Conservation (phyloP, 768 basidiomycete species). For the Panaeolus papilionaceus region DNA sequence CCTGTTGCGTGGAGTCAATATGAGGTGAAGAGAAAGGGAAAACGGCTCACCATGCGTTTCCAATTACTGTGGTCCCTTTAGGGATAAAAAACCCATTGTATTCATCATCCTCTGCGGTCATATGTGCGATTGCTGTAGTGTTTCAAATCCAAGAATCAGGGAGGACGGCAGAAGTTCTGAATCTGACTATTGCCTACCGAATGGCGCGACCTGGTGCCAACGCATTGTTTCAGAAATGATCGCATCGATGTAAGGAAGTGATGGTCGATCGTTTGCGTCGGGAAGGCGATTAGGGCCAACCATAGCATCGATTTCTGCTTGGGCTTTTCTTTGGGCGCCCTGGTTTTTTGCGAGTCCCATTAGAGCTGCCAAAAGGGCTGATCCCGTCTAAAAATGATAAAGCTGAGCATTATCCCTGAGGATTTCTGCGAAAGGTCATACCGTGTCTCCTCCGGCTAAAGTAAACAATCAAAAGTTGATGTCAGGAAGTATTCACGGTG, state of each 20-base stretch:
- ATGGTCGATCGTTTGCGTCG: slow-evolving; percentile 43
- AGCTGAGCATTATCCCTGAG: too few relatives aligned
- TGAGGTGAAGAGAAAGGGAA: background rate
- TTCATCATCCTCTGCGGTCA: slow-evolving; percentile 49
- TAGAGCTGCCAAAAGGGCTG: slow-evolving; percentile 51
- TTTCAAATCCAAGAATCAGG: background rate
- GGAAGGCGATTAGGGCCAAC: slow-evolving; percentile 47
- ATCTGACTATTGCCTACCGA: slow-evolving; percentile 34
- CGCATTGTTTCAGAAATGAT: slow-evolving; percentile 53
- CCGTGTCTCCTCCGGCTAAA: slow-evolving; percentile 48
- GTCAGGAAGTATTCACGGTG: slow-evolving; percentile 24
- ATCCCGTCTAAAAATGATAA: slow-evolving; percentile 57
- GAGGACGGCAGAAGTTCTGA: too few relatives aligned
- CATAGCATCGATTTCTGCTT: slow-evolving; percentile 56
- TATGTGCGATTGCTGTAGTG: slow-evolving; percentile 49
- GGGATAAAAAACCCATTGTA: slow-evolving; percentile 52
- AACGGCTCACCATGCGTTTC: slow-evolving; percentile 49
- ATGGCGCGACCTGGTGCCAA: slow-evolving; percentile 54
- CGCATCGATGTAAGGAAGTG: slow-evolving; percentile 55
- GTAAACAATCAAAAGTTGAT: slow-evolving; percentile 47
- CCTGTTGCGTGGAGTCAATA: slow-evolving; percentile 38
- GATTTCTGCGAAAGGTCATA: slow-evolving; percentile 26
- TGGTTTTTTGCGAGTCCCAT: slow-evolving; percentile 50
- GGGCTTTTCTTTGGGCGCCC: slow-evolving; percentile 58
- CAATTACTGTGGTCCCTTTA: slow-evolving; percentile 51